These are phyloP conservation scores for Colletotrichum kahawae DNA, from an alignment of 2,329 filamentous ascomycete species.

Conservation along the genomic window DNA sequence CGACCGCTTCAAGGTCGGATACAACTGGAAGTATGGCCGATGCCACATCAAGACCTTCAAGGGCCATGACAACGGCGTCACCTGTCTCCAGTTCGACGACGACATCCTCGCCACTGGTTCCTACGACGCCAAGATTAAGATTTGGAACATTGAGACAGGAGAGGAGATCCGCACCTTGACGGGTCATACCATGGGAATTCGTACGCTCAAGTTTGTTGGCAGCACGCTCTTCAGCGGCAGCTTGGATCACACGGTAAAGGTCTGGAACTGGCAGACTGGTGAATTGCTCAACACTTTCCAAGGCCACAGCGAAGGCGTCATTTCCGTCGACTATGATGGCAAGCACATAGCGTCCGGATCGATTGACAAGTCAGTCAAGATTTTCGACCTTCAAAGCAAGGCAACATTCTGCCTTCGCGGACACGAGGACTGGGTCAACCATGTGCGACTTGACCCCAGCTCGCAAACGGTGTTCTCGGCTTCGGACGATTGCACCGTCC, in stretches of 20 bases:
- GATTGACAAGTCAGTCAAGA: conserved; percentile 85
- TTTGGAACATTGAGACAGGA: conserved; percentile 93
- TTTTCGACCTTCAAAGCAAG: conserved; percentile 90
- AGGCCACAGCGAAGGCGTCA: conserved; percentile 81
- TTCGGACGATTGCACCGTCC: conserved; percentile 90
- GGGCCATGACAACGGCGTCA: conserved; percentile 80
- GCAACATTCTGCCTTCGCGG: conserved; percentile 81
- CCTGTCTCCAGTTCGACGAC: conserved; percentile 71
- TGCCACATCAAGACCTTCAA: conserved; percentile 84
- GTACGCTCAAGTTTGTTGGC: conserved; percentile 92
- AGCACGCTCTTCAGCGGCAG: conserved; percentile 89
- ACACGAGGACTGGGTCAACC: conserved; percentile 95
- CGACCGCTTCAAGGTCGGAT: conserved; percentile 92
- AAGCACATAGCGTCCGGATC: conserved; percentile 88
- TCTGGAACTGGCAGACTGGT: conserved; percentile 97
- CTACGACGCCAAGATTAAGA: conserved; percentile 93
- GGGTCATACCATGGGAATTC: conserved; percentile 83
- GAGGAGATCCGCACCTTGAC: conserved; percentile 82
- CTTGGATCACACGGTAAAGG: conserved; percentile 83
- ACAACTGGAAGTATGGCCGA: conserved; percentile 95
- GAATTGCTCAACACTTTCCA: conserved; percentile 82
- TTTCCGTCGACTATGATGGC: conserved; percentile 85
- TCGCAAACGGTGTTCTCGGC: conserved; percentile 90
- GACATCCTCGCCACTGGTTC: conserved; percentile 92
- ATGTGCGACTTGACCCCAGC: conserved; percentile 82